Evolutionary conservation across 257 asterid genomes (phyloP).

Genomic region (Solanum chiquidenum): DNA sequence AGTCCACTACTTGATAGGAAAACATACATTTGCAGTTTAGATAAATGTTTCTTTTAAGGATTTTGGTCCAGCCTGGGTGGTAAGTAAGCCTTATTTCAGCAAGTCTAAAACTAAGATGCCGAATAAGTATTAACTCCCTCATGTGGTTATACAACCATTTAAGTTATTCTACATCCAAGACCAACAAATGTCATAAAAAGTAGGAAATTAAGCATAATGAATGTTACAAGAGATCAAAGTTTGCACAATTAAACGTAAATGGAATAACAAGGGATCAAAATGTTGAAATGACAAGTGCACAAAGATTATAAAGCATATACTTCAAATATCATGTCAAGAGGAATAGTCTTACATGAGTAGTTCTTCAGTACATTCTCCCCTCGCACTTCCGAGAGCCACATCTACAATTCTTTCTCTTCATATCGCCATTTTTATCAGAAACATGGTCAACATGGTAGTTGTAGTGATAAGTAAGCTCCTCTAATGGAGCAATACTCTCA

Average conservation of each 20-base stretch:
- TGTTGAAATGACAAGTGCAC: not conserved
- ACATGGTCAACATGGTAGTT: conserved; percentile 5
- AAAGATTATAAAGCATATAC: not conserved
- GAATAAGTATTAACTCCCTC: not conserved
- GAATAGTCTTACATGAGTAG: not conserved
- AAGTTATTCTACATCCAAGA: not conserved
- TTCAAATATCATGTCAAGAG: not conserved
- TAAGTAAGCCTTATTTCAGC: not conserved
- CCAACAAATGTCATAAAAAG: not conserved
- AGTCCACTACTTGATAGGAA: not conserved
- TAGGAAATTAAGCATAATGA: too few relatives aligned
- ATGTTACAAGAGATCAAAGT: not conserved
- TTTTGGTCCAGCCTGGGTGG: not conserved
- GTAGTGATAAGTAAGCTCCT: conserved; percentile 32
- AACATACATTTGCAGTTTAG: not conserved
- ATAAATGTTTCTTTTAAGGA: not conserved
- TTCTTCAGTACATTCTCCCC: conserved; percentile 16
- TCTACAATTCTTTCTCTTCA: conserved; percentile 9
- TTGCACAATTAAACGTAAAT: not conserved
- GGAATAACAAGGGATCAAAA: not conserved
- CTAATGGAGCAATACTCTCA: conserved; percentile 28
- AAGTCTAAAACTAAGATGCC: not conserved
- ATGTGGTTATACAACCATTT: not conserved
- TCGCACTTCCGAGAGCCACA: conserved; percentile 15
- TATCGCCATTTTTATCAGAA: conserved; percentile 10